A percentile compares a stretch with the other conserved stretches of the same genome.
These are phyloP conservation scores for Raphanus raphanistrum DNA, from an alignment of 345 rosid genomes.

Conservation along the genomic window DNA sequence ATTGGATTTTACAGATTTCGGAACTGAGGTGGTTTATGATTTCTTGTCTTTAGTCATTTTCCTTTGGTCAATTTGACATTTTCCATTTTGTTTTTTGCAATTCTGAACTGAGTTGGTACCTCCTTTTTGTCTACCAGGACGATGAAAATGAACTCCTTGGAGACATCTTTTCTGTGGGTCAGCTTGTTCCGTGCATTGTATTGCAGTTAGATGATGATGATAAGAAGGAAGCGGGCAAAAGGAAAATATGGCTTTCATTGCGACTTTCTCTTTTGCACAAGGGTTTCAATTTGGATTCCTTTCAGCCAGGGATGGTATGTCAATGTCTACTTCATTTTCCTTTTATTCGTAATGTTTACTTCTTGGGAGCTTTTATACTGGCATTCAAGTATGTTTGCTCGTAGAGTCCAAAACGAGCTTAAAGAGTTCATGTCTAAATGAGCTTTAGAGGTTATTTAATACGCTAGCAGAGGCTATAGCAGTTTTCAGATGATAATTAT, in stretches of 20 bases:
- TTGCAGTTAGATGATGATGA: conserved; percentile 82
- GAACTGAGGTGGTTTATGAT: conserved; percentile 44
- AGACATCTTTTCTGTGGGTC: conserved; percentile 60
- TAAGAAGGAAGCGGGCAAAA: conserved; percentile 69
- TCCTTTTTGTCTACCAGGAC: conserved; percentile 46
- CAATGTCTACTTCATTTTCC: conserved; percentile 19
- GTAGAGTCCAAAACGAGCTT: conserved; percentile 8
- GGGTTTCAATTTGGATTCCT: conserved; percentile 65
- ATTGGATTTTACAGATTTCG: conserved; percentile 60
- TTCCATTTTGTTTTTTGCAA: background rate
- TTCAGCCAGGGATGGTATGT: conserved; percentile 95
- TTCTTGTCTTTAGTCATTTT: conserved; percentile 9
- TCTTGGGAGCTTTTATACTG: background rate
- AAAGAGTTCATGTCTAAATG: conserved; percentile 4
- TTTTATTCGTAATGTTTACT: background rate
- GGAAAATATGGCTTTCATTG: conserved; percentile 88
- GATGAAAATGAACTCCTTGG: conserved; percentile 54
- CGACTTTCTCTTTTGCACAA: conserved; percentile 77
- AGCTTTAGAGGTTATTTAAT: conserved; percentile 5
- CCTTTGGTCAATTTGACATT: background rate
- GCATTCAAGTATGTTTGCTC: background rate
- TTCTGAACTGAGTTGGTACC: conserved; percentile 11
- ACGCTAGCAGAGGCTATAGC: background rate
- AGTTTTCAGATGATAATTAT: background rate
- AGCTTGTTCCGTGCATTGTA: conserved; percentile 87